These are phyloP conservation scores for Eucalyptus erythrocorys DNA, from an alignment of 345 rosid species.

Conservation along the genomic window DNA sequence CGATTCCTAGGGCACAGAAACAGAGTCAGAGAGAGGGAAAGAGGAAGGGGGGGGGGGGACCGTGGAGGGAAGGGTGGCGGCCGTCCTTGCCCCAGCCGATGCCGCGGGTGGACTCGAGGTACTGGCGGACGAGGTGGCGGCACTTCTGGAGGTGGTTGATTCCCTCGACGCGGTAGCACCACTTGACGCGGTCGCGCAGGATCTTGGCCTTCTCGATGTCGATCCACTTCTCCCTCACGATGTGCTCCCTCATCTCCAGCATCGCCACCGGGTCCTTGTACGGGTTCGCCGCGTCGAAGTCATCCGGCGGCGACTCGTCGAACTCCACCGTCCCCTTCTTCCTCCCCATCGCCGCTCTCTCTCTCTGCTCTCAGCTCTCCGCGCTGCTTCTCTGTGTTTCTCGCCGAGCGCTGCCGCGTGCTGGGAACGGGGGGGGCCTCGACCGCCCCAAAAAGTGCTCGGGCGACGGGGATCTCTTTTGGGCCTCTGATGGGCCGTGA, in stretches of 20 bases:
- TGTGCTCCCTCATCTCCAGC: slow-evolving; percentile 97
- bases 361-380: neutral
- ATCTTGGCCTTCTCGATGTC: slow-evolving; percentile 98
- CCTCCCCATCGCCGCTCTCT: slow-evolving; percentile 62
- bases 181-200: slow-evolving; percentile 68
- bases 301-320: slow-evolving; percentile 97
- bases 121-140: slow-evolving; percentile 86
- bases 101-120: slow-evolving; percentile 95
- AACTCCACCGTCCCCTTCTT: slow-evolving; percentile 80
- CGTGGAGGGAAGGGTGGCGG: slow-evolving; percentile 87
- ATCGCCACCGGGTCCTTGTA: slow-evolving; percentile 98
- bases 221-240: slow-evolving; percentile 97
- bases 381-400: neutral
- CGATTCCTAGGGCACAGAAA: neutral
- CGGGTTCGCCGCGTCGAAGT: slow-evolving; percentile 72
- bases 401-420: neutral
- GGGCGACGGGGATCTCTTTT: neutral
- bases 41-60: slow-evolving; percentile 8
- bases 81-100: slow-evolving; percentile 99
- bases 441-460: neutral
- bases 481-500: neutral
- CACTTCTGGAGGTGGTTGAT: slow-evolving; percentile 95
- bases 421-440: neutral
- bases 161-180: slow-evolving; percentile 99
- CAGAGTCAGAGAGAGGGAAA: neutral